Percentiles rank a stretch among this genome's conserved stretches.
phyloP scores from a whole-genome alignment of 2,329 filamentous ascomycete genomes.

The Talaromyces atroroseus region DNA sequence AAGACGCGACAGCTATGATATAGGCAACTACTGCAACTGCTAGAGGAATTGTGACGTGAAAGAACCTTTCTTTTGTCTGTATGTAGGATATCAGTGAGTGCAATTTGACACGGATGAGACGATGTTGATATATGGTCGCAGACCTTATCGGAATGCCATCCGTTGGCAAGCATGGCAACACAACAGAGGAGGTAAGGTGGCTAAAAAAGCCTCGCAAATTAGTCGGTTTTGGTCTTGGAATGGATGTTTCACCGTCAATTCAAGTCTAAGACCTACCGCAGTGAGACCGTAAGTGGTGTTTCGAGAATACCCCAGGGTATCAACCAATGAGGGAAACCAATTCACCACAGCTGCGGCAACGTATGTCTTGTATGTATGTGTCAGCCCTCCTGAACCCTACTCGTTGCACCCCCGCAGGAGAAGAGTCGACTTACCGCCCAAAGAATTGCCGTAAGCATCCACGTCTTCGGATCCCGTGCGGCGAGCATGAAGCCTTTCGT shows the following conservation, averaged over 20 bases:
- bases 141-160: constrained; percentile 26
- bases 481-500: constrained; percentile 27
- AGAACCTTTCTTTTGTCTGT: constrained; percentile 22
- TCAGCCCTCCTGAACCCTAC: neutral
- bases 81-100: neutral
- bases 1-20: constrained; percentile 26
- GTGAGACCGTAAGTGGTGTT: constrained; percentile 47
- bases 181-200: constrained; percentile 29
- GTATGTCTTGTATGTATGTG: constrained; percentile 29
- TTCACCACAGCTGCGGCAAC: constrained; percentile 40
- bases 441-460: constrained; percentile 31
- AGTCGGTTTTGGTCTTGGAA: neutral
- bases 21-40: constrained; percentile 23
- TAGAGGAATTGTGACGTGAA: constrained; percentile 23
- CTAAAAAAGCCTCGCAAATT: constrained; percentile 17
- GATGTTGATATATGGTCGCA: neutral
- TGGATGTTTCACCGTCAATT: constrained; percentile 2
- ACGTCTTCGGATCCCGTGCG: constrained; percentile 31
- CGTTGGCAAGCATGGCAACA: constrained; percentile 27
- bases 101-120: neutral
- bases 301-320: constrained; percentile 39
- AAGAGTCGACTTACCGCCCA: constrained; percentile 22
- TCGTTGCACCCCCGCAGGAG: constrained; percentile 22
- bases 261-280: constrained; percentile 2
- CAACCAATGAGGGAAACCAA: constrained; percentile 41